phyloP scores from a whole-genome alignment of 306 rosid genomes.

The cucumber (Cucumis sativus) region Cucumber_9930_V3 NC_026659.2:30492501-30493000 shows the following conservation, averaged over 20 bases:
- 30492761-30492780: slow-evolving; percentile 12
- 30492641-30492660: slow-evolving; percentile 19
- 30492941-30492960: slow-evolving; percentile 13
- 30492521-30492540: slow-evolving; percentile 14
- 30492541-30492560: slow-evolving; percentile 30
- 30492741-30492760: slow-evolving; percentile 15
- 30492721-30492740: slow-evolving; percentile 31
- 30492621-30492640: slow-evolving; percentile 19
- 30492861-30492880: slow-evolving; percentile 20
- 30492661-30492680: slow-evolving; percentile 18
- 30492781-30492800: slow-evolving; percentile 12
- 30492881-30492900: slow-evolving; percentile 21
- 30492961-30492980: slow-evolving; percentile 16
- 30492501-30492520: slow-evolving; percentile 20
- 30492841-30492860: slow-evolving; percentile 13
- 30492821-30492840: slow-evolving; percentile 17
- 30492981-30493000: slow-evolving; percentile 12
- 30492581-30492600: slow-evolving; percentile 15
- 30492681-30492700: slow-evolving; percentile 14
- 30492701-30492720: slow-evolving; percentile 5
- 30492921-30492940: slow-evolving; percentile 19
- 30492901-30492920: slow-evolving; percentile 17
- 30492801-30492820: slow-evolving; percentile 15
- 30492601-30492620: slow-evolving; percentile 12
- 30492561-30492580: slow-evolving; percentile 26